Evolutionary conservation across 129 eudicot species (phyloP), one percentile per base, ranked within the genome.

Genomic region (Erigeron canadensis): DNA sequence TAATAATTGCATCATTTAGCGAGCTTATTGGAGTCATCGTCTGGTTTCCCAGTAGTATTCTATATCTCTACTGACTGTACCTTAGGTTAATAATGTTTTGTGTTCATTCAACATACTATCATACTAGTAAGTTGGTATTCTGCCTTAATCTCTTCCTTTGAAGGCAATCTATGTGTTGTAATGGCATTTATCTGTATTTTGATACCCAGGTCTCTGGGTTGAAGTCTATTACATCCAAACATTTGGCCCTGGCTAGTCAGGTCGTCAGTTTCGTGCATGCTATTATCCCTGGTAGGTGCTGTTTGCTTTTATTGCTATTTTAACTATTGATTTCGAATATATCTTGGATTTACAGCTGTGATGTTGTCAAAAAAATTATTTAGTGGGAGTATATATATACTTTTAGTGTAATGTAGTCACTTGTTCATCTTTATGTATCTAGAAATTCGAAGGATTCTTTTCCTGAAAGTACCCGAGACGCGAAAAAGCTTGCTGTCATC

Each of bases 181-280:
- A 8, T 68, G 53, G 17, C 51, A n/a, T 5, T n/a, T 53, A 60
- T 69, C 41, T 4, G 15, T 60, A 46, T 66, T 37, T 70, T 34
- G 70, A 64, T 38, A 54, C 18, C 81, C 86, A 95, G 97, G 99
- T 95, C 55, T 95, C 99, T 79, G 99, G 99, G 68, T 81, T 95
- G 83, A 88, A 84, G 81, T 95, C 99, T 11, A 95, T 95, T 74
- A 95, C 96, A 64, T 87, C 99, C 34, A 90, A 91, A 71, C 97
- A 90, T 82, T 78, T 95, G 91, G 97, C 97, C 16, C 75, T 95
- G 84, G 91, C 97, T 59, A 95, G 99, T 83, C 99, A 95, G 77
- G 96, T 95, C 71, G 80, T 95, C 80, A 88, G 97, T 80, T 95
- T 90, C 71, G 82, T 76, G 60, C 84, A 86, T 73, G 88, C 91